Conservation (phyloP, 2,329 filamentous ascomycete genomes). For the Pseudocercospora fijiensis region DNA sequence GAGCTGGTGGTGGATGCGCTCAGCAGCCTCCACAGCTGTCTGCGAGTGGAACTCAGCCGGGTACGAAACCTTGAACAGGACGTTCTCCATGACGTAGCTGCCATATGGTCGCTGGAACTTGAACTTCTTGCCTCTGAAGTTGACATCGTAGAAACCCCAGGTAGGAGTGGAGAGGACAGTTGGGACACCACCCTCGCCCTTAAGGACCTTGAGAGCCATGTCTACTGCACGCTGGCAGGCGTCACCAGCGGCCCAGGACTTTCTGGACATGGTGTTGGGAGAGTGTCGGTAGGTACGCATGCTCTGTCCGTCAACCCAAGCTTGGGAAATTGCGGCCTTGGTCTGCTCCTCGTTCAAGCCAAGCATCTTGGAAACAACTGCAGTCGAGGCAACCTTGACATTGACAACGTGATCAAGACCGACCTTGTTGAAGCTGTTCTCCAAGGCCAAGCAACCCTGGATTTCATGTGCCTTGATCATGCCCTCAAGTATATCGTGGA, state of each 20-base stretch:
- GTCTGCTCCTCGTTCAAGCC: conserved; percentile 87
- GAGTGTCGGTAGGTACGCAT: conserved; percentile 96
- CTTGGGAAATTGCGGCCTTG: conserved; percentile 91
- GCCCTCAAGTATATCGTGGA: conserved; percentile 87
- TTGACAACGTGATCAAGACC: conserved; percentile 96
- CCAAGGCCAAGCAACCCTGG: conserved; percentile 90
- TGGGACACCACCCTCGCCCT: conserved; percentile 85
- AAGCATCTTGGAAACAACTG: conserved; percentile 93
- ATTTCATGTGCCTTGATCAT: conserved; percentile 99
- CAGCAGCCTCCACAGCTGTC: conserved; percentile 91
- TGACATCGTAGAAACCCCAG: conserved; percentile 98
- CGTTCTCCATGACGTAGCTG: conserved; percentile 99
- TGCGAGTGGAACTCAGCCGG: conserved; percentile 98
- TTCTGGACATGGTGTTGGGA: conserved; percentile 99
- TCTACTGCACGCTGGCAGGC: conserved; percentile 97
- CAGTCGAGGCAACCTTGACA: conserved; percentile 94
- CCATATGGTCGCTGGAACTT: conserved; percentile 94
- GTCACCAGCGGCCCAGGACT: conserved; percentile 98
- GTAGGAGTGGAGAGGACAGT: conserved; percentile 88
- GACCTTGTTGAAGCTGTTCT: conserved; percentile 99
- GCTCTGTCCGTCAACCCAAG: conserved; percentile 94
- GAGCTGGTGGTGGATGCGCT: conserved; percentile 82
- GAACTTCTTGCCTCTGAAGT: conserved; percentile 95
- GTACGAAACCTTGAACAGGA: conserved; percentile 99
- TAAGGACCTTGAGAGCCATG: conserved; percentile 95